Conservation (phyloP, 164 flowering plant species). For the Brasenia schreberi region DNA sequence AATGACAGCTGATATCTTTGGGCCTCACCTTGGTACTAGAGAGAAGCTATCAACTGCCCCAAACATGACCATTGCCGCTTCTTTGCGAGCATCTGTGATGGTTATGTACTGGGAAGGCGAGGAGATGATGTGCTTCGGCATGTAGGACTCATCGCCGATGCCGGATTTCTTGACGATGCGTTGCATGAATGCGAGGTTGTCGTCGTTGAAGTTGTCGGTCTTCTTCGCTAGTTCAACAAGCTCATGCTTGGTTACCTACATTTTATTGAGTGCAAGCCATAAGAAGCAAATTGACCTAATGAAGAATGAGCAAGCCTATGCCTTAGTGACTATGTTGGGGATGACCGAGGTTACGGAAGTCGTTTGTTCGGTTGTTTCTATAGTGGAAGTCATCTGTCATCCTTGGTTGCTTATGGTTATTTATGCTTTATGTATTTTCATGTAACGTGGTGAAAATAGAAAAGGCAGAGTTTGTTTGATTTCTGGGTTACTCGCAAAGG, state of each 20-base stretch:
- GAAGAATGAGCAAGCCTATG: not conserved
- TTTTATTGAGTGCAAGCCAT: not conserved
- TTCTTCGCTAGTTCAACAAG: conserved; percentile 42
- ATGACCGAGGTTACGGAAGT: no score
- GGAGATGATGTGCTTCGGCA: conserved; percentile 33
- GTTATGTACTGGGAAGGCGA: conserved; percentile 19
- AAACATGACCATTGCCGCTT: conserved; percentile 44
- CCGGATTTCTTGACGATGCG: conserved; percentile 38
- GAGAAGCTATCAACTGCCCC: conserved; percentile 44
- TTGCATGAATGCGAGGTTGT: conserved; percentile 30
- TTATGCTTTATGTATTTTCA: no score
- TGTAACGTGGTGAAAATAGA: no score
- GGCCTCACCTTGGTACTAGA: conserved; percentile 24
- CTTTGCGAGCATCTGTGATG: conserved; percentile 48
- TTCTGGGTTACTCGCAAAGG: no score
- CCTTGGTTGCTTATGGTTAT: no score
- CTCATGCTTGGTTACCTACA: conserved; percentile 33
- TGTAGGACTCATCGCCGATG: conserved; percentile 54
- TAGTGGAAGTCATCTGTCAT: no score
- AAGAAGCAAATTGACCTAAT: not conserved
- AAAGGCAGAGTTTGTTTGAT: no score
- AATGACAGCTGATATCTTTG: conserved; percentile 36
- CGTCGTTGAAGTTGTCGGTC: conserved; percentile 39
- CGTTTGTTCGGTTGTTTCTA: no score
- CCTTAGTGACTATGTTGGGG: not conserved